A percentile compares a stretch with the other conserved stretches of the same genome.
These are phyloP conservation scores for Globisporangium solare DNA, from an alignment of 352 stramenopile genomes.

Conservation along the genomic window DNA sequence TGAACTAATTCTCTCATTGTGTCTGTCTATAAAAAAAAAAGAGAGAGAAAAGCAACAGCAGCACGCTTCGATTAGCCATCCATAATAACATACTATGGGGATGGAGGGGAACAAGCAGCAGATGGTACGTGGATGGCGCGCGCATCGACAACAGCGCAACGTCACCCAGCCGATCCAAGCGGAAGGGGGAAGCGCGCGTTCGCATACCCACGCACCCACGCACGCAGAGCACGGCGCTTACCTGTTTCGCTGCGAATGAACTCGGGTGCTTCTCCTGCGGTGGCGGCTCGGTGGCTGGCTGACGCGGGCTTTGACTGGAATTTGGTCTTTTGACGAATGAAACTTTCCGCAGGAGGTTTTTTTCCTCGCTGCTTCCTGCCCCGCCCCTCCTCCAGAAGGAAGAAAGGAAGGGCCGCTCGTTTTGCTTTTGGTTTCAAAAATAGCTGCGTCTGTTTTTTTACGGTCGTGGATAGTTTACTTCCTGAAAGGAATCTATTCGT, in stretches of 20 bases:
- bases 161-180: too few species aligned
- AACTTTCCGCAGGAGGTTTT: conserved; percentile 42
- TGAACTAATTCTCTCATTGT: conserved; percentile 97
- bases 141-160: too few species aligned
- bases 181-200: too few species aligned
- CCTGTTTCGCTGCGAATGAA: conserved; percentile 26
- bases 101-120: not conserved
- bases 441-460: conserved; percentile 2
- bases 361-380: conserved; percentile 8
- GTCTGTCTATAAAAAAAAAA: conserved; percentile 34
- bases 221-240: conserved; percentile 12
- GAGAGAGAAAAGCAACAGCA: not conserved
- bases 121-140: conserved; percentile 4
- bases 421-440: conserved; percentile 18
- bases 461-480: too few species aligned
- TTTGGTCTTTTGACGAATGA: conserved; percentile 87
- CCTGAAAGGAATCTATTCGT: too few species aligned
- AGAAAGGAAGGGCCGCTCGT: conserved; percentile 5
- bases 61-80: too few species aligned
- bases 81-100: conserved; percentile 9
- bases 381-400: not conserved
- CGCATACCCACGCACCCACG: not conserved
- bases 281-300: conserved; percentile 45
- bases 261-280: conserved; percentile 14
- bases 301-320: conserved; percentile 66